These are phyloP conservation scores for Fusarium duplospermum DNA, from an alignment of 2,329 filamentous ascomycete species.

Conservation along the genomic window DNA sequence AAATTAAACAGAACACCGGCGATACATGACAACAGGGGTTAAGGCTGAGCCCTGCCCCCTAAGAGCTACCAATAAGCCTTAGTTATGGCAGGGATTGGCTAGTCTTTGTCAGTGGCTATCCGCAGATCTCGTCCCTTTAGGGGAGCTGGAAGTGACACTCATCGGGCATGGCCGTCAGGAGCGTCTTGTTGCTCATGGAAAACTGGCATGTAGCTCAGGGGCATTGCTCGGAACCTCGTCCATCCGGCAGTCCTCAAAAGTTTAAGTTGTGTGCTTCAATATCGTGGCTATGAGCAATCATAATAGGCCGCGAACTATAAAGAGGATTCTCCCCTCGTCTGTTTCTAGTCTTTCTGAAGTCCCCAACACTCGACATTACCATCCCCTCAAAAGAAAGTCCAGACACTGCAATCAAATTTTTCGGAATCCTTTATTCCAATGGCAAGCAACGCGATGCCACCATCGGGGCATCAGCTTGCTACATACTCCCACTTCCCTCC, in stretches of 20 bases:
- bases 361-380: not conserved
- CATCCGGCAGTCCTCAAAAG: not conserved
- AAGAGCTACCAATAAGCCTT: not conserved
- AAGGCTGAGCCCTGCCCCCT: not conserved
- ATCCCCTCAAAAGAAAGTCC: not conserved
- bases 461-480: not conserved
- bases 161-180: not conserved
- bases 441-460: not conserved
- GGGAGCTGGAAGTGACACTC: not conserved
- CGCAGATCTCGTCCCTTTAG: not conserved
- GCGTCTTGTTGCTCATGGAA: not conserved
- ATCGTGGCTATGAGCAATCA: not conserved
- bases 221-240: not conserved
- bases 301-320: not conserved
- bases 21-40: not conserved
- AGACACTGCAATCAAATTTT: not conserved
- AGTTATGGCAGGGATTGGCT: not conserved
- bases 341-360: not conserved
- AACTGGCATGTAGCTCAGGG: not conserved
- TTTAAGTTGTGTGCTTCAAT: not conserved
- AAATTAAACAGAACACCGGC: not conserved
- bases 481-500: not conserved
- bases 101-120: not conserved
- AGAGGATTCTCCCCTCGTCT: not conserved
- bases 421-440: not conserved